These are phyloP conservation scores for Myrica gale DNA, from an alignment of 306 rosid species.

Conservation along the genomic window DNA sequence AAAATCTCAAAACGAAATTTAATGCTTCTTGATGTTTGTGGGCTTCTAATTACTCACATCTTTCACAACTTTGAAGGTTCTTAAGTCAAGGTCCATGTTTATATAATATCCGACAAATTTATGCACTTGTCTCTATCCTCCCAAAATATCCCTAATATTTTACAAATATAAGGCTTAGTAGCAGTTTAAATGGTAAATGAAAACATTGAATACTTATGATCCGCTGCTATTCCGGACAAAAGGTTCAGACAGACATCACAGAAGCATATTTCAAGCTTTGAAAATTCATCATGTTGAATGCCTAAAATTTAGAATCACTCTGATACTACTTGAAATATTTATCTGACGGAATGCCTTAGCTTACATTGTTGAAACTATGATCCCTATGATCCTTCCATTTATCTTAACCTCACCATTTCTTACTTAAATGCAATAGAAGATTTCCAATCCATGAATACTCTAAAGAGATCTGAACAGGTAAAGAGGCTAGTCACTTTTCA, in stretches of 20 bases:
- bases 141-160: not conserved
- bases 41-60: not conserved
- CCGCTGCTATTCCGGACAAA: not conserved
- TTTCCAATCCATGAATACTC: too few species aligned
- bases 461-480: too few species aligned
- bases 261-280: not conserved
- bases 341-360: not conserved
- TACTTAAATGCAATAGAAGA: not conserved
- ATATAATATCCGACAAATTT: not conserved
- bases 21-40: not conserved
- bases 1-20: not conserved
- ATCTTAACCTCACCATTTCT: not conserved
- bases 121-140: not conserved
- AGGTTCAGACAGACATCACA: not conserved
- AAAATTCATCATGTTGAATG: not conserved
- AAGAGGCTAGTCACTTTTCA: not conserved
- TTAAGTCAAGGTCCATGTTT: not conserved
- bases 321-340: not conserved
- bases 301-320: not conserved
- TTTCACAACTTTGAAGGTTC: not conserved
- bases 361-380: too few species aligned
- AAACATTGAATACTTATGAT: not conserved
- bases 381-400: too few species aligned
- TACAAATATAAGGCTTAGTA: not conserved
- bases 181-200: not conserved